phyloP scores from a whole-genome alignment of 495 filamentous ascomycete species.

The Xanthoparmelia taractica region DNA sequence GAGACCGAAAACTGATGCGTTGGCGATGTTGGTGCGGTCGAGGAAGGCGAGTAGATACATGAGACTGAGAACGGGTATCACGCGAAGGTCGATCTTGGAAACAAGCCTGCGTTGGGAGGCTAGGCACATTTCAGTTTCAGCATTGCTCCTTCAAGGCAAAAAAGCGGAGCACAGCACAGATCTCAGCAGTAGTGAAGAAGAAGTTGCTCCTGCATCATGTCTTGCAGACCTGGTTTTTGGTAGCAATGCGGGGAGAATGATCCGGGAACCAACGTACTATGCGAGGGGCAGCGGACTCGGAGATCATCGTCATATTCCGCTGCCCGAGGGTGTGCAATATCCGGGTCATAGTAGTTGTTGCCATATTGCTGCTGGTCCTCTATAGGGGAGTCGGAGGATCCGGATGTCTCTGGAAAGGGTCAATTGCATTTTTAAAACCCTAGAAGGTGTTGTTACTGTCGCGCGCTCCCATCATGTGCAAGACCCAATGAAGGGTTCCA shows the following conservation, averaged over 20 bases:
- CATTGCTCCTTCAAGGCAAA: background rate
- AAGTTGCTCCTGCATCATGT: background rate
- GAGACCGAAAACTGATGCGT: constrained; percentile 48
- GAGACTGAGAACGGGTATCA: constrained; percentile 74
- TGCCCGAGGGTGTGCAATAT: constrained; percentile 16
- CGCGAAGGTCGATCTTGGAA: constrained; percentile 67
- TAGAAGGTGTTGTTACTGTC: constrained; percentile 3
- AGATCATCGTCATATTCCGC: constrained; percentile 35
- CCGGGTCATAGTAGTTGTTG: constrained; percentile 31
- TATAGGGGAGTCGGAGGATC: constrained; percentile 16
- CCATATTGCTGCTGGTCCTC: constrained; percentile 12
- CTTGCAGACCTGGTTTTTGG: background rate
- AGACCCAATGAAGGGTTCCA: background rate
- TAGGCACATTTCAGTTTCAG: background rate
- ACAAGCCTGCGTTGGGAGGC: constrained; percentile 58
- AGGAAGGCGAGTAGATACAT: constrained; percentile 84
- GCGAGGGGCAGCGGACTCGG: constrained; percentile 42
- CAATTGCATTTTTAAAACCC: background rate
- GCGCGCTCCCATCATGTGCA: background rate
- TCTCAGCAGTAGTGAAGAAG: background rate
- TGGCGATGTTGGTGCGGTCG: constrained; percentile 69
- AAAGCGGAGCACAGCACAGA: background rate
- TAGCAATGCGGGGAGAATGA: background rate
- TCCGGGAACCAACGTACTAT: constrained; percentile 40
- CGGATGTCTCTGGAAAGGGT: constrained; percentile 9